Base-by-base conservation (phyloP, 2,329 filamentous ascomycete genomes). In the Paraconiothyrium brasiliense region DNA sequence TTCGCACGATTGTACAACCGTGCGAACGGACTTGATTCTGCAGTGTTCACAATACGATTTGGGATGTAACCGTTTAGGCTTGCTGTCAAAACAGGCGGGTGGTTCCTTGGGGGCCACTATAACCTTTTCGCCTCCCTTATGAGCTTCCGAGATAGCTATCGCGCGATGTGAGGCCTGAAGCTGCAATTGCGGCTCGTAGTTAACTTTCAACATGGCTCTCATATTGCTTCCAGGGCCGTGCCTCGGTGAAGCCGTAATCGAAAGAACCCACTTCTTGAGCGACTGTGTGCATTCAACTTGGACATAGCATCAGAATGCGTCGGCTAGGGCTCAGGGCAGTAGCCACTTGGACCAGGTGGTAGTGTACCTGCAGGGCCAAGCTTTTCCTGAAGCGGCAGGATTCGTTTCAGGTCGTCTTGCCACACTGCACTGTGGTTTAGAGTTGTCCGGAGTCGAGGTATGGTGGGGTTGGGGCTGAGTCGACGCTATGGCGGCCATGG, bases 291-390 rank as follows among this genome's bases (percentile, higher is more conserved):
- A 48, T 37, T 32, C 11, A 56, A 37, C 30, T 47, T 48, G 39
- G 9, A n/a, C 8, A n/a, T 41, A 47, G 54, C 41, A 32, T 37
- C 20, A 39, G 43, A 43, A 56, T 56, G 54, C 32, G 43, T 48
- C 43, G 43, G 43, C 54, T 56, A 47, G 43, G 54, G 54, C 54
- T 56, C 32, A 48, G 22, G 10, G 7, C 30, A 43, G 43, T 4
- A 55, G 49, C 52, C 52, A 56, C 54, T 20, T 46, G 54, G 54
- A 14, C 54, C 54, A 56, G 27, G 43, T 56, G n/a, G 54, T 47
- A 56, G 24, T 43, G 54, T 56, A 56, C 54, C 54, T 56, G 54
- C 54, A 47, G 9, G 57, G 48, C 57, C 39, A 58, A 58, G 57
- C 57, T 54, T 58, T 51, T 58, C 44, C 35, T 43, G 7, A 32